Evolutionary conservation across 192 early-diverging fungal genomes (phyloP), one percentile per base, ranked within the genome.

Genomic region (Gryganskiella cystojenkinii): DNA sequence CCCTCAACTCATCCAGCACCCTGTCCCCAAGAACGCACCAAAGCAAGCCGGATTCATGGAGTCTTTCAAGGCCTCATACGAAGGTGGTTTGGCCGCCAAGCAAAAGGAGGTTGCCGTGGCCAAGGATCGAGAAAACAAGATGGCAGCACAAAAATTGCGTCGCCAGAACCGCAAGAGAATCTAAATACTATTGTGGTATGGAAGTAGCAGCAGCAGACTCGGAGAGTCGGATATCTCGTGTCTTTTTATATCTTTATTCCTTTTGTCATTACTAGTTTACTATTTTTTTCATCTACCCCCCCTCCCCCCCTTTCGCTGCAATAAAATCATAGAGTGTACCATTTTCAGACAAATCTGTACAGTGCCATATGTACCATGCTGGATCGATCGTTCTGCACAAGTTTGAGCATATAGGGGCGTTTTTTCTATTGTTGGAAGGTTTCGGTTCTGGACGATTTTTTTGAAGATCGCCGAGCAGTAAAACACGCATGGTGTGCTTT

Each of bases 31-130:
- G 65, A 61, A 65, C 28, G 47, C 67, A 2, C 67, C 54, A 27
- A 76, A 76, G 73, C 73, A 76, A 52, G 43, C 64, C 19, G 81
- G 81, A 19, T 84, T 84, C 37, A 73, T 87, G 67, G 81, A 87
- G 52, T 83, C 82, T 22, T 84, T 84, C 61, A 84, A 82, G 47
- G 83, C 73, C 0, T 76, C 73, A 15, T 76, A 68, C 46, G 73
- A 76, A 33, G 73, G 73, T 3, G 73, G 65, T n/a, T 49, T 76
- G 34, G 73, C 73, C 0, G 73, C 73, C 27, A 76, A 76, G 33
- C 59, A 76, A 42, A 76, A 68, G 37, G 73, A 76, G 27, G 9
- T 68, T 37, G 24, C 51, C n/a, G 22, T 52, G 19, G 65, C 60
- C 2, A 76, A 68, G 47, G 73, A 76, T 9, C 64, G 73, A 3